These are phyloP conservation scores for Oryza longistaminata DNA, from an alignment of 176 grass and related monocot species.

Conservation along the genomic window DNA sequence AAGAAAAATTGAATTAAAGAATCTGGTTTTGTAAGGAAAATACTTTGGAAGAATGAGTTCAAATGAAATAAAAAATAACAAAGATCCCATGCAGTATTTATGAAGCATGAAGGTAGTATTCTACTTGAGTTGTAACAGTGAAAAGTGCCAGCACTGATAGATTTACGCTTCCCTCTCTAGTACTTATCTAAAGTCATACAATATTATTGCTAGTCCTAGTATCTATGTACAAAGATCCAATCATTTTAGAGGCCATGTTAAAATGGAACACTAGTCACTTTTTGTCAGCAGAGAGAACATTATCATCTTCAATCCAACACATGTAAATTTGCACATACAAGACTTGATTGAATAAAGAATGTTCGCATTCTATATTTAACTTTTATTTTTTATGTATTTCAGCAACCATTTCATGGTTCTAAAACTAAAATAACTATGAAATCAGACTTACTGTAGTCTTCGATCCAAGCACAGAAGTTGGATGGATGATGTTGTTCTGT, in stretches of 20 bases:
- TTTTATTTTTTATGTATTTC: not conserved
- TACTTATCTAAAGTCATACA: not conserved
- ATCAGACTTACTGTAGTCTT: slow-evolving; percentile 84
- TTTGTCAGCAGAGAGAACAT: slow-evolving; percentile 5
- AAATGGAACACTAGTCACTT: not conserved
- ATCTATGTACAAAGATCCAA: not conserved
- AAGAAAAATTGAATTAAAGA: not conserved
- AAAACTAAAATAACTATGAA: slow-evolving; percentile 10
- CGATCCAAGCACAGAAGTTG: slow-evolving; percentile 78
- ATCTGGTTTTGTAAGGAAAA: not conserved
- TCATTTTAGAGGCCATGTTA: not conserved
- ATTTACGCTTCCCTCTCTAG: not conserved
- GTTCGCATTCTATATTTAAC: not conserved
- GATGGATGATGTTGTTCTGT: slow-evolving; percentile 93
- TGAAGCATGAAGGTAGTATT: not conserved
- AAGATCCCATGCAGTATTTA: not conserved
- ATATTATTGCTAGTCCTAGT: not conserved
- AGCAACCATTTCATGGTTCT: not conserved
- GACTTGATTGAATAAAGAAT: not conserved
- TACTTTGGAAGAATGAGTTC: slow-evolving; percentile 1
- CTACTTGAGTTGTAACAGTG: not conserved
- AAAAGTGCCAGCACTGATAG: not conserved
- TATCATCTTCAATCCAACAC: slow-evolving; percentile 11
- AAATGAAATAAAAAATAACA: not conserved
- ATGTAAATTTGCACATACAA: slow-evolving; percentile 5